phyloP scores from a whole-genome alignment of 2,329 filamentous ascomycete genomes.

The Epichloe uncinata region DNA sequence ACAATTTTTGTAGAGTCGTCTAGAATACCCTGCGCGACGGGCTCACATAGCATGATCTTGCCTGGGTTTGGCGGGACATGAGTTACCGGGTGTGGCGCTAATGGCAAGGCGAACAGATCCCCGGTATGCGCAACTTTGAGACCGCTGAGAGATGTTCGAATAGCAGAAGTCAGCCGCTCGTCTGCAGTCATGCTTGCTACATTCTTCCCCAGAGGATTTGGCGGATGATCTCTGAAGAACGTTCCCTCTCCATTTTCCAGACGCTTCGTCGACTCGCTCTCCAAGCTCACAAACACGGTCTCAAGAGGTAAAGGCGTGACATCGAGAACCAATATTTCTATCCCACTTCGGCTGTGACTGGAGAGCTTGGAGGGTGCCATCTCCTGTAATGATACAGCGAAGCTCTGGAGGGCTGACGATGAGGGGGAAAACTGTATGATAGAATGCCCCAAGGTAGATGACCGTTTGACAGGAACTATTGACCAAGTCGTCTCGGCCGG shows the following conservation, averaged over 20 bases:
- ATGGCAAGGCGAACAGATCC: constrained; percentile 63
- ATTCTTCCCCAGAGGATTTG: constrained; percentile 25
- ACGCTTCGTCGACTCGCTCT: constrained; percentile 65
- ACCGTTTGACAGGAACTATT: constrained; percentile 60
- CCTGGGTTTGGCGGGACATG: constrained; percentile 75
- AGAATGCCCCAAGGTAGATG: constrained; percentile 54
- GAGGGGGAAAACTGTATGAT: constrained; percentile 67
- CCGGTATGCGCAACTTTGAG: constrained; percentile 71
- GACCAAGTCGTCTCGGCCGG: constrained; percentile 64
- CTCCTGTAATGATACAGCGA: constrained; percentile 59
- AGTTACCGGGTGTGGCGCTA: constrained; percentile 75
- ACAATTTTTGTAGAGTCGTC: constrained; percentile 71
- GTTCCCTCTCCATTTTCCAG: constrained; percentile 73
- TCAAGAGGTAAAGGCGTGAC: constrained; percentile 70
- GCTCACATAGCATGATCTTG: constrained; percentile 85
- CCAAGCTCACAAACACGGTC: constrained; percentile 74
- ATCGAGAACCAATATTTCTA: constrained; percentile 75
- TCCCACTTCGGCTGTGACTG: constrained; percentile 57
- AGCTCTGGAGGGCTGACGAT: constrained; percentile 63
- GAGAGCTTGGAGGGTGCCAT: constrained; percentile 63
- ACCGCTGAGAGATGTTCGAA: constrained; percentile 61
- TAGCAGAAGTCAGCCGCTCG: constrained; percentile 47
- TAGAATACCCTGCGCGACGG: constrained; percentile 77
- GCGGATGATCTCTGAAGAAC: constrained; percentile 55
- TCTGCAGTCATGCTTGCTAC: constrained; percentile 29